A percentile compares a stretch with the other conserved stretches of the same genome.
These are phyloP conservation scores for Mytilinidion resinicola DNA, from an alignment of 495 filamentous ascomycete species.

Conservation along the genomic window DNA sequence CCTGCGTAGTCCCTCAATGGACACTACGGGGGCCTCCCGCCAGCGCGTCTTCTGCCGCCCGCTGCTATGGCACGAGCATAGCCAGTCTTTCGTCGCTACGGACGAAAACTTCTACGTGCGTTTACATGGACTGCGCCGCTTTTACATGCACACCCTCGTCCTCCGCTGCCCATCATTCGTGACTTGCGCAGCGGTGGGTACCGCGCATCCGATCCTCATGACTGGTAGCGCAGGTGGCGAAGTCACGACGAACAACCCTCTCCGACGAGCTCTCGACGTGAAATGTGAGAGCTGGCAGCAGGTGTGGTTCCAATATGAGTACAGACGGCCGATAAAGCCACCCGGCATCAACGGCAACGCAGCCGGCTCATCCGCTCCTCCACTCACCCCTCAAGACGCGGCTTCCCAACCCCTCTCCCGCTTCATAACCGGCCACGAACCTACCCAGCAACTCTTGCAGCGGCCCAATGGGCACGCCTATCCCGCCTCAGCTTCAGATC, in stretches of 20 bases:
- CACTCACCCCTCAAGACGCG: neutral
- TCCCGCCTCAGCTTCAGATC: no score
- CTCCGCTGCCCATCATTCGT: slow-evolving; percentile 36
- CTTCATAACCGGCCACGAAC: slow-evolving; percentile 54
- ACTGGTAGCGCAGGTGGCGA: slow-evolving; percentile 53
- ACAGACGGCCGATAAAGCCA: neutral
- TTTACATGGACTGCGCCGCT: slow-evolving; percentile 48
- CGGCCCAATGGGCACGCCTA: neutral
- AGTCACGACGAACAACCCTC: slow-evolving; percentile 50
- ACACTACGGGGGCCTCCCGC: slow-evolving; percentile 46
- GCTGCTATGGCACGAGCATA: slow-evolving; percentile 51
- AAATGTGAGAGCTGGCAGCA: slow-evolving; percentile 54
- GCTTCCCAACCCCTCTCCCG: slow-evolving; percentile 38
- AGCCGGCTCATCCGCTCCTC: neutral
- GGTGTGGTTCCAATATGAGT: slow-evolving; percentile 59
- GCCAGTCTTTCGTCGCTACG: slow-evolving; percentile 48
- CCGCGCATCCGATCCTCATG: slow-evolving; percentile 50
- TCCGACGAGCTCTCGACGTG: slow-evolving; percentile 47
- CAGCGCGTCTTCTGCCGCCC: slow-evolving; percentile 44
- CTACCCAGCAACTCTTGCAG: slow-evolving; percentile 21
- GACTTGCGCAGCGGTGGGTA: slow-evolving; percentile 40
- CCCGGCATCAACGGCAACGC: neutral
- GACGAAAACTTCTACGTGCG: slow-evolving; percentile 56
- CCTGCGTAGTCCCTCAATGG: slow-evolving; percentile 44
- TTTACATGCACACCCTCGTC: slow-evolving; percentile 45